A percentile compares a stretch with the other conserved stretches of the same genome.
Evolutionary conservation across 805 yeast species (phyloP).

Genomic region (Ogataea zsoltii): DNA sequence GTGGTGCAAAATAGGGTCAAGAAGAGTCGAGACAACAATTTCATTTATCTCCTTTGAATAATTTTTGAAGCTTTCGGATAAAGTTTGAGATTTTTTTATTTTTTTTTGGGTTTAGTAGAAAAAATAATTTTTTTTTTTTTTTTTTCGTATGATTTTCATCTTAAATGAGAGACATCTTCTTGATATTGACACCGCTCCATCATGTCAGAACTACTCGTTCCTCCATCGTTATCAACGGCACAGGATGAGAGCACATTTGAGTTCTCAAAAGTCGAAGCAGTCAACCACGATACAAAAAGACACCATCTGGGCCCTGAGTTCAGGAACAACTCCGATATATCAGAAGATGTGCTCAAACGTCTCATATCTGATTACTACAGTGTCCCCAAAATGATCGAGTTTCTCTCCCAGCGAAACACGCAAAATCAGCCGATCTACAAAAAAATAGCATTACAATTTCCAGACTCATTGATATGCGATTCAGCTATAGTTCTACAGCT

Average conservation of each 20-base stretch:
- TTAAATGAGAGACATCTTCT: neutral
- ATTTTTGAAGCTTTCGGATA: neutral
- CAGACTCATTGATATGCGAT: slow-evolving; percentile 77
- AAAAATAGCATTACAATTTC: slow-evolving; percentile 83
- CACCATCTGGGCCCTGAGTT: slow-evolving; percentile 31
- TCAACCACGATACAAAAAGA: slow-evolving; percentile 16
- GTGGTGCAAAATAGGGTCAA: too few relatives aligned
- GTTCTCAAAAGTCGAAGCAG: slow-evolving; percentile 43
- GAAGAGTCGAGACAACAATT: too few relatives aligned
- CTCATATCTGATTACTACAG: slow-evolving; percentile 54
- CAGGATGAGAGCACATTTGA: slow-evolving; percentile 62
- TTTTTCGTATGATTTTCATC: slow-evolving; percentile 1
- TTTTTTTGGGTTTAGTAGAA: neutral
- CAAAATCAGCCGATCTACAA: slow-evolving; percentile 36
- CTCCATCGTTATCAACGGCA: slow-evolving; percentile 75
- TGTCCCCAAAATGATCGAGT: slow-evolving; percentile 33
- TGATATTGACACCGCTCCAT: neutral
- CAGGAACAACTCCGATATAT: slow-evolving; percentile 22
- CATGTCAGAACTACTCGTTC: slow-evolving; percentile 35
- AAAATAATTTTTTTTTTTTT: neutral
- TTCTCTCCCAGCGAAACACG: slow-evolving; percentile 30
- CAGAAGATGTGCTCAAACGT: slow-evolving; percentile 29
- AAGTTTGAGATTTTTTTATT: neutral
- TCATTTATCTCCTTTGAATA: neutral
- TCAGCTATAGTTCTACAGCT: slow-evolving; percentile 67